These are phyloP conservation scores for Tulasnella sp. DNA, from an alignment of 768 basidiomycete species.

Conservation along the genomic window DNA sequence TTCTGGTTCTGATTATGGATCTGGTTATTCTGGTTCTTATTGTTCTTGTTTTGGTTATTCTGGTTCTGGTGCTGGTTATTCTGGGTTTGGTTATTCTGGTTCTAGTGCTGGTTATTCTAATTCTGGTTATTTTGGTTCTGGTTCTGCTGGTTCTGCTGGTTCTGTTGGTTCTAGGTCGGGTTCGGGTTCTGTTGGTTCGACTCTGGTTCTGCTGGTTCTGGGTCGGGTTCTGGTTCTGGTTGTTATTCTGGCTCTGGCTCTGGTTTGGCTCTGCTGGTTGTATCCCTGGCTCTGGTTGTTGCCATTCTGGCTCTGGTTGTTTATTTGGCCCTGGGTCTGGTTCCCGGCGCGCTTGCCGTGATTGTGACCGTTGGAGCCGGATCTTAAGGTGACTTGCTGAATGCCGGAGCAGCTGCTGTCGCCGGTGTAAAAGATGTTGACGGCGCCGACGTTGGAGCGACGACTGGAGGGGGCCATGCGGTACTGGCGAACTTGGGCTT, in stretches of 20 bases:
- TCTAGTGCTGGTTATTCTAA: not conserved
- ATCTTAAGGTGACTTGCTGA: not conserved
- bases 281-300: not conserved
- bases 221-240: not conserved
- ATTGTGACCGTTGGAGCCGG: not conserved
- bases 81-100: not conserved
- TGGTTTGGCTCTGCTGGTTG: not conserved
- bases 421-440: constrained; percentile 23
- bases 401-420: constrained; percentile 19
- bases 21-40: not conserved
- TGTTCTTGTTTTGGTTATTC: no score
- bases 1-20: not conserved
- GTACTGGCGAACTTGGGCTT: constrained; percentile 22
- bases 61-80: not conserved
- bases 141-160: no score
- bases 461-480: not conserved
- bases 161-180: no score
- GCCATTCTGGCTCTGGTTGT: not conserved
- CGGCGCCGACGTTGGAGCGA: not conserved
- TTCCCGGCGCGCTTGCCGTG: not conserved
- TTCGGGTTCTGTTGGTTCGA: no score
- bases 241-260: not conserved
- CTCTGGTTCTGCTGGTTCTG: no score
- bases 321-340: no score
- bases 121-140: no score